These are phyloP conservation scores for Drechslerella dactyloides DNA, from an alignment of 2,329 filamentous ascomycete genomes.

Conservation along the genomic window DNA sequence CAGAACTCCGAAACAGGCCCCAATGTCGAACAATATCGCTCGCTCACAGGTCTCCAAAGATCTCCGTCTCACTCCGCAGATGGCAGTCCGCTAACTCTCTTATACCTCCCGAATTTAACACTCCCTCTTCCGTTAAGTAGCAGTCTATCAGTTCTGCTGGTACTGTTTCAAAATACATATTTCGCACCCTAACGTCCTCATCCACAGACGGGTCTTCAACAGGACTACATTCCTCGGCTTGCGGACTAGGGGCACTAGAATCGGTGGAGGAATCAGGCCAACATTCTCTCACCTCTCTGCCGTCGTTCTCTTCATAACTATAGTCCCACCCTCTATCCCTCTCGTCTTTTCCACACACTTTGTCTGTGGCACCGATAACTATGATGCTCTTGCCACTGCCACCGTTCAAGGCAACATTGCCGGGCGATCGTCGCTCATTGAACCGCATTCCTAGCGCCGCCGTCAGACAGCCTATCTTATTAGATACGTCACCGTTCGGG, in stretches of 20 bases:
- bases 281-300: conserved; percentile 35
- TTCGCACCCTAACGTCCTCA: conserved; percentile 39
- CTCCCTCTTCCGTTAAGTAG: conserved; percentile 47
- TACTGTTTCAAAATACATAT: conserved; percentile 50
- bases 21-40: background rate
- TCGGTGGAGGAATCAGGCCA: conserved; percentile 32
- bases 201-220: background rate
- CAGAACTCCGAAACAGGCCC: background rate
- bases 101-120: conserved; percentile 36
- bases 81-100: conserved; percentile 40
- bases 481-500: conserved; percentile 47
- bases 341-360: conserved; percentile 45
- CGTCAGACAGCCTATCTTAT: conserved; percentile 44
- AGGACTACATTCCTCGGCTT: conserved; percentile 14
- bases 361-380: conserved; percentile 46
- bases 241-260: conserved; percentile 7
- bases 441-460: conserved; percentile 42
- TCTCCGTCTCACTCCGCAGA: conserved; percentile 39
- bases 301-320: conserved; percentile 49
- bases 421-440: conserved; percentile 23
- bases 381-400: conserved; percentile 36
- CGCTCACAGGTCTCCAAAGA: conserved; percentile 43
- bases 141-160: conserved; percentile 43
- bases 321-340: conserved; percentile 47
- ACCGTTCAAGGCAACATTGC: background rate